A percentile compares a stretch with the other conserved stretches of the same genome.
phyloP scores from a whole-genome alignment of 116 monocot genomes.

The Cymodocea nodosa region DNA sequence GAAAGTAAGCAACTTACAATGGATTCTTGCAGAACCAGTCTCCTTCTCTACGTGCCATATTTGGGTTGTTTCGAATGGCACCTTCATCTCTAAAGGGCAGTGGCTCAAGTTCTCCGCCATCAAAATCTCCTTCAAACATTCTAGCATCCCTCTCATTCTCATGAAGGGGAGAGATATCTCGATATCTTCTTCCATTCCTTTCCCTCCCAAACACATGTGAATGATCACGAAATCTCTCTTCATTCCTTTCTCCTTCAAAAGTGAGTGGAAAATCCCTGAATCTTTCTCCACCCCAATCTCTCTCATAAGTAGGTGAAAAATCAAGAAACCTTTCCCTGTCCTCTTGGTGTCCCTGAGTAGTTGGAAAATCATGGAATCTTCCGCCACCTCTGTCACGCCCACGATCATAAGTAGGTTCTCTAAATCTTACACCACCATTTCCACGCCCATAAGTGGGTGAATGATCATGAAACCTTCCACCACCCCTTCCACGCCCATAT shows the following conservation, averaged over 20 bases:
- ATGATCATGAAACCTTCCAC: constrained; percentile 10
- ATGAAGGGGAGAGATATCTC: constrained; percentile 13
- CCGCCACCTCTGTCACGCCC: constrained; percentile 30
- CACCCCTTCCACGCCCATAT: constrained; percentile 2
- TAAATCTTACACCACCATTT: constrained; percentile 1
- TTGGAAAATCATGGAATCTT: constrained; percentile 9
- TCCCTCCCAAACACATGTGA: constrained; percentile 1
- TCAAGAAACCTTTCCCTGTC: constrained; percentile 6
- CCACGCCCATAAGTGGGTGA: constrained; percentile 3
- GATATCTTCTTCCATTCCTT: constrained; percentile 5
- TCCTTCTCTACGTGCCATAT: constrained; percentile 74
- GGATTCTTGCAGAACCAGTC: constrained; percentile 72
- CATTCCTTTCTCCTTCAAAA: constrained; percentile 6
- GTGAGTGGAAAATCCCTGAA: constrained; percentile 4
- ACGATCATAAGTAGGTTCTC: constrained; percentile 17
- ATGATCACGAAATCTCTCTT: constrained; percentile 5
- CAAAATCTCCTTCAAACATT: constrained; percentile 21
- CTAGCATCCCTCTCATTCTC: constrained; percentile 31
- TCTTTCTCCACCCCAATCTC: constrained; percentile 4
- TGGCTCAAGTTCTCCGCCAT: constrained; percentile 11
- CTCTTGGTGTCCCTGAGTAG: not conserved
- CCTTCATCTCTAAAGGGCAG: constrained; percentile 27
- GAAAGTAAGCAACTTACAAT: constrained; percentile 6
- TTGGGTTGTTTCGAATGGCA: constrained; percentile 62
- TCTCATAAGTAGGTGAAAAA: constrained; percentile 10